phyloP scores from a whole-genome alignment of 495 filamentous ascomycete genomes.

The Aeminium ludgeri region DNA sequence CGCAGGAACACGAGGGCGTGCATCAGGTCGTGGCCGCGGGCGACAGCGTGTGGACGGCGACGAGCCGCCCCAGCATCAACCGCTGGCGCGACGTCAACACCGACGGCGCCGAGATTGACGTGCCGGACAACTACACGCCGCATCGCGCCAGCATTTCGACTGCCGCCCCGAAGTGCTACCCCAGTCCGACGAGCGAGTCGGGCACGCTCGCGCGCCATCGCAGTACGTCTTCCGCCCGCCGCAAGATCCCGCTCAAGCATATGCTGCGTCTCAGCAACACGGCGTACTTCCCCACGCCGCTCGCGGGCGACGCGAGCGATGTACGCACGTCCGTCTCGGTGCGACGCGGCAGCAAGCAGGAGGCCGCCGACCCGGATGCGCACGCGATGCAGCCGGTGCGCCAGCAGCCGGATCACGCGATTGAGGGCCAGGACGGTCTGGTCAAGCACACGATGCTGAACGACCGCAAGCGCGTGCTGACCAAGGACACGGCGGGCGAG shows the following conservation, averaged over 20 bases:
- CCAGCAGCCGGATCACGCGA: constrained; percentile 56
- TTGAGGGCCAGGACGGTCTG: constrained; percentile 87
- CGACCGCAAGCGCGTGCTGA: constrained; percentile 75
- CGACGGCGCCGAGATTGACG: constrained; percentile 38
- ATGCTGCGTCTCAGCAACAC: constrained; percentile 70
- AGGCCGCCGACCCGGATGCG: constrained; percentile 1
- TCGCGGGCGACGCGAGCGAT: constrained; percentile 4
- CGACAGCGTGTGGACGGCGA: constrained; percentile 84
- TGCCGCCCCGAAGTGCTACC: constrained; percentile 14
- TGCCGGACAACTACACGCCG: constrained; percentile 22
- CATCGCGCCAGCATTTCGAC: constrained; percentile 22
- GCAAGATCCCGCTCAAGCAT: constrained; percentile 58
- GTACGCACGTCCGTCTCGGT: background rate
- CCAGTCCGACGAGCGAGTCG: background rate
- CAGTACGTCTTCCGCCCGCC: constrained; percentile 29
- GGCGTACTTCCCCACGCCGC: constrained; percentile 43
- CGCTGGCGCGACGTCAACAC: constrained; percentile 83
- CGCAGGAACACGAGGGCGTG: constrained; percentile 81
- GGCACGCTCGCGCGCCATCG: background rate
- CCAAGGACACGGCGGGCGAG: constrained; percentile 86
- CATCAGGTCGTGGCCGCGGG: constrained; percentile 66
- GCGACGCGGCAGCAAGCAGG: background rate
- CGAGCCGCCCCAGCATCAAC: constrained; percentile 85
- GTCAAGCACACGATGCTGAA: constrained; percentile 88
- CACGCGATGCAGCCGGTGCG: constrained; percentile 11